Evolutionary conservation across 306 rosid species (phyloP).

Genomic region (Corylus heterophylla): DNA sequence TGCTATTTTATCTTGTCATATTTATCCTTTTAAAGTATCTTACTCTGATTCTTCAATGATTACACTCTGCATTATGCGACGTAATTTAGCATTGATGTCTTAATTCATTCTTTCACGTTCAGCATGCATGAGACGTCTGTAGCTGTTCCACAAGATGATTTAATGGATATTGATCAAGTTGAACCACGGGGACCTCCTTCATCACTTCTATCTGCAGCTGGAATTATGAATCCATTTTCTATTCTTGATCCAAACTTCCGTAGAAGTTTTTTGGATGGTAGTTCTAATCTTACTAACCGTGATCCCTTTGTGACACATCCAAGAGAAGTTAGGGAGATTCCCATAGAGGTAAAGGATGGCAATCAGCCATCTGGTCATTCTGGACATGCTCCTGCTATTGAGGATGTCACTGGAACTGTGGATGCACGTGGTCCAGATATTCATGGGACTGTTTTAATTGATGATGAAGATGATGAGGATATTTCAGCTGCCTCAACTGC

Average conservation of each 20-base stretch:
- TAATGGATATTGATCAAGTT: slow-evolving; percentile 72
- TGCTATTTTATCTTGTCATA: slow-evolving; percentile 14
- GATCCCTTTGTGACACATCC: slow-evolving; percentile 68
- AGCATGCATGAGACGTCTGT: slow-evolving; percentile 46
- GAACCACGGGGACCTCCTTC: slow-evolving; percentile 46
- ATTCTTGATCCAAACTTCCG: slow-evolving; percentile 46
- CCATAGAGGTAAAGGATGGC: slow-evolving; percentile 75
- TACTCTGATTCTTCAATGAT: slow-evolving; percentile 2
- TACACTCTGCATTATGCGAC: neutral
- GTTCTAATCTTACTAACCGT: slow-evolving; percentile 35
- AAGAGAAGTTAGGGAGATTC: slow-evolving; percentile 81
- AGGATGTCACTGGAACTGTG: slow-evolving; percentile 67
- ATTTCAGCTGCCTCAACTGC: slow-evolving; percentile 37
- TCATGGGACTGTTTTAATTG: slow-evolving; percentile 51
- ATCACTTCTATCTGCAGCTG: slow-evolving; percentile 45
- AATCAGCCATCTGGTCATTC: slow-evolving; percentile 53
- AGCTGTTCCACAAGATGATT: slow-evolving; percentile 58
- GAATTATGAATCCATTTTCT: slow-evolving; percentile 53
- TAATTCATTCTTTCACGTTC: slow-evolving; percentile 30
- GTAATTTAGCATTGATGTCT: slow-evolving; percentile 17
- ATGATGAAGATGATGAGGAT: slow-evolving; percentile 55
- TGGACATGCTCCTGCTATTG: slow-evolving; percentile 54
- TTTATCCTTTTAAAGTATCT: slow-evolving; percentile 7
- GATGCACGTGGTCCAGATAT: slow-evolving; percentile 46
- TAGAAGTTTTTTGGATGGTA: slow-evolving; percentile 42